Base-by-base conservation (phyloP, 345 rosid genomes). In the Kandelia obovata region DNA sequence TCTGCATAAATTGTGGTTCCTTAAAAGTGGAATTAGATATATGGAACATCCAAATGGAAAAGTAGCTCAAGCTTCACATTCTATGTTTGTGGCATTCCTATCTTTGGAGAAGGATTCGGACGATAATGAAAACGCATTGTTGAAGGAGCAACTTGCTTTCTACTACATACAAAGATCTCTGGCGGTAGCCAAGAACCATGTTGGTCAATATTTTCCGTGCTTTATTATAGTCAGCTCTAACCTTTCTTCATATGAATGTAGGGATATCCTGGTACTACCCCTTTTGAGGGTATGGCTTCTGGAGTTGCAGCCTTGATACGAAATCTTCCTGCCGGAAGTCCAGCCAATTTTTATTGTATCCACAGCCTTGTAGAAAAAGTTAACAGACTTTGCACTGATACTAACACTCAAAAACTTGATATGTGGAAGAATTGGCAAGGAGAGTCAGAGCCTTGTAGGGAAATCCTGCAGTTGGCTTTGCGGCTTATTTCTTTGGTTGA, bases 221-320 rank as follows among this genome's bases (percentile, higher is more conserved):
- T 39, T 43, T 70, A 51, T 32, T 65, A 21, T 52, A 70, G n/a
- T 62, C 65, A 66, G 8, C 51, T 59, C 53, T 73, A 51, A 72
- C 5, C 11, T 43, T 65, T 70, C 46, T 58, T 80, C 66, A 8
- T 66, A 15, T 61, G 69, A 74, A 39, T 77, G 62, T 74, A 95
- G 99, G 88, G 79, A 58, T 92, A 84, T 83, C 99, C 96, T 37
- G 87, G 75, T 72, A 68, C 77, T 71, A 92, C 99, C 49, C 92
- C 99, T 35, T 95, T 95, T 77, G 95, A 95, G 76, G 97, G 97
- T 57, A 82, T 95, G 89, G 99, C 99, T 80, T 84, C 93, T 23
- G 99, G 97, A 57, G 87, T 92, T 68, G 96, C 80, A 62, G 85
- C 97, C 71, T 74, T 92, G 85, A 87, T 85, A 72, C 83, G 88